Evolutionary conservation across 345 rosid species (phyloP).

Genomic region (Murraya paniculata): DNA sequence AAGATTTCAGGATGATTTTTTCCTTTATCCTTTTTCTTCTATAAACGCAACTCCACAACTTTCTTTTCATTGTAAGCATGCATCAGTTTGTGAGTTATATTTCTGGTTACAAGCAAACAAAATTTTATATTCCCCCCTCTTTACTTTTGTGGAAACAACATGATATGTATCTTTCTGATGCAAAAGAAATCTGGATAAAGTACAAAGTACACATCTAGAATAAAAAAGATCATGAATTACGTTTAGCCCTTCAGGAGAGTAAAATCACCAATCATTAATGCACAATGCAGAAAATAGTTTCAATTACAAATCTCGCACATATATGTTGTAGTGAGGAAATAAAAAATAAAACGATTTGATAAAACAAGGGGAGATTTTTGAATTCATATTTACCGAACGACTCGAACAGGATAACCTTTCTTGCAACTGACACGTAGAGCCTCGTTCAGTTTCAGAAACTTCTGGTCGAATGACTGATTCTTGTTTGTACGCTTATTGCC

Average conservation of each 20-base stretch:
- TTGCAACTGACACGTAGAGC: slow-evolving; percentile 58
- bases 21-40: neutral
- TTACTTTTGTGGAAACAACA: neutral
- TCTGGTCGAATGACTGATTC: slow-evolving; percentile 58
- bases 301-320: neutral
- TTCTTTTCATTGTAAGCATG: neutral
- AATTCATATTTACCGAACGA: slow-evolving; percentile 41
- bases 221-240: neutral
- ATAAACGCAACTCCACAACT: neutral
- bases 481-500: slow-evolving; percentile 65
- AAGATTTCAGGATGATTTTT: neutral
- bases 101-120: neutral
- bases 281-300: neutral
- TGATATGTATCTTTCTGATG: neutral
- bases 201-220: neutral
- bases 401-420: slow-evolving; percentile 67
- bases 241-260: neutral
- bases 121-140: neutral
- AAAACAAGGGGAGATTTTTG: neutral
- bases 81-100: neutral
- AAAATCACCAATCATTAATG: neutral
- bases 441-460: slow-evolving; percentile 45
- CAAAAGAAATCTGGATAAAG: neutral
- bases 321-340: too few species aligned
- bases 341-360: neutral